These are phyloP conservation scores for Cryptococcus neoformans DNA, from an alignment of 1,284 basidiomycete genomes.

Conservation along the genomic window DNA sequence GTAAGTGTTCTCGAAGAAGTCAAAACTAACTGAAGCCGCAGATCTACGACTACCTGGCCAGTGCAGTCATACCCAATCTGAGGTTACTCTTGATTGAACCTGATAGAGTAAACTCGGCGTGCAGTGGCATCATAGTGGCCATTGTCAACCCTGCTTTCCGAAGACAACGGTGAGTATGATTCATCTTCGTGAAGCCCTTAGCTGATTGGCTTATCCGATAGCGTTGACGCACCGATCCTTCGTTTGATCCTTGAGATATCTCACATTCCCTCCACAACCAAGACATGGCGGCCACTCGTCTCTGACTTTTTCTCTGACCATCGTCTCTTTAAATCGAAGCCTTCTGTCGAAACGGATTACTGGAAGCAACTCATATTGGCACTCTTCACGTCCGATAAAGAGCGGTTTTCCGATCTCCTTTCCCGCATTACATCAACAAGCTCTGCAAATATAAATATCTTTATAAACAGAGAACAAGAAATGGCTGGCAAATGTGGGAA, in stretches of 20 bases:
- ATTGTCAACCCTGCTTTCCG: slow-evolving; percentile 72
- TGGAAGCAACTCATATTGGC: slow-evolving; percentile 80
- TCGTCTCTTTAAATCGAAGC: slow-evolving; percentile 68
- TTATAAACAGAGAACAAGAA: slow-evolving; percentile 93
- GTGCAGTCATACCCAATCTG: slow-evolving; percentile 68
- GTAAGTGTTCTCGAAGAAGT: not conserved
- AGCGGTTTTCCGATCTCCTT: slow-evolving; percentile 80
- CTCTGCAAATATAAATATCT: slow-evolving; percentile 97
- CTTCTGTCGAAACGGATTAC: slow-evolving; percentile 56
- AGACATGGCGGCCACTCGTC: slow-evolving; percentile 79
- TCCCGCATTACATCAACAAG: slow-evolving; percentile 74
- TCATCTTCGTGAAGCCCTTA: not conserved
- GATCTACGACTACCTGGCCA: slow-evolving; percentile 73
- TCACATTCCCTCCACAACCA: slow-evolving; percentile 70
- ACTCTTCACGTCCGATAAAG: slow-evolving; percentile 82
- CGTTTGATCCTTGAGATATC: slow-evolving; percentile 74
- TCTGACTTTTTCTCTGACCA: slow-evolving; percentile 79
- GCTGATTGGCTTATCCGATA: slow-evolving; percentile 14
- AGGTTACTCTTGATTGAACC: slow-evolving; percentile 78
- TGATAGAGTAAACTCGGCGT: slow-evolving; percentile 75
- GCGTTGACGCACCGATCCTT: slow-evolving; percentile 51
- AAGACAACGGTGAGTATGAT: slow-evolving; percentile 26
- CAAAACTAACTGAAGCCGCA: slow-evolving; percentile 17
- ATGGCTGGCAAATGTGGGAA: slow-evolving; percentile 84
- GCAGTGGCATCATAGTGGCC: slow-evolving; percentile 80